Percentiles rank a stretch among this genome's conserved stretches.
phyloP scores from a whole-genome alignment of 805 yeast species.

The Grigorovia humatica region DNA sequence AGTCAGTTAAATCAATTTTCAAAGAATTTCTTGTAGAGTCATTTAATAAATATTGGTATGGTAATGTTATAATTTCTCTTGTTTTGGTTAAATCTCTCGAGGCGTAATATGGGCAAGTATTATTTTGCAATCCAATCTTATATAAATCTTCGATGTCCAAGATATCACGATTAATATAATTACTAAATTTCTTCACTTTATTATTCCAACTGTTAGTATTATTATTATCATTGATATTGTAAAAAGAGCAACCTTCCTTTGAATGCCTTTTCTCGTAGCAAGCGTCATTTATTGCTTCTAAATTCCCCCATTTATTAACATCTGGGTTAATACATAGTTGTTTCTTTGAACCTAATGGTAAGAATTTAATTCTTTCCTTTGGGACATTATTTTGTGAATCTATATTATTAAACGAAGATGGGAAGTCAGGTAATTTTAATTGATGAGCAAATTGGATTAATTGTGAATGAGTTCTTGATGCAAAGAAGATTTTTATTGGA shows the following conservation, averaged over 20 bases:
- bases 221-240: slow-evolving; percentile 22
- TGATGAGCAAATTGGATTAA: slow-evolving; percentile 72
- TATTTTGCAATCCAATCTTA: slow-evolving; percentile 42
- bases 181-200: slow-evolving; percentile 36
- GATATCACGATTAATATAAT: slow-evolving; percentile 43
- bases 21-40: slow-evolving; percentile 53
- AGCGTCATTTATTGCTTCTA: slow-evolving; percentile 61
- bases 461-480: slow-evolving; percentile 90
- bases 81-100: slow-evolving; percentile 43
- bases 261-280: slow-evolving; percentile 59
- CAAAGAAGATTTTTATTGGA: slow-evolving; percentile 47
- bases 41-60: slow-evolving; percentile 64
- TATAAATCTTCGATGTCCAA: slow-evolving; percentile 76
- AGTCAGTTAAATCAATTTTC: slow-evolving; percentile 46
- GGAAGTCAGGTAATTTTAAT: slow-evolving; percentile 48
- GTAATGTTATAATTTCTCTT: slow-evolving; percentile 73
- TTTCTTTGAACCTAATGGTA: slow-evolving; percentile 74
- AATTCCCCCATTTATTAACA: slow-evolving; percentile 40
- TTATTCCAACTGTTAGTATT: not conserved
- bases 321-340: slow-evolving; percentile 71
- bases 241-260: slow-evolving; percentile 18
- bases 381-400: slow-evolving; percentile 7
- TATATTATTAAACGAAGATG: slow-evolving; percentile 41
- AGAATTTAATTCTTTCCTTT: slow-evolving; percentile 49
- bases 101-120: slow-evolving; percentile 77